Conservation (phyloP, 2,329 filamentous ascomycete species). For the Scytalidium lignicola region DNA sequence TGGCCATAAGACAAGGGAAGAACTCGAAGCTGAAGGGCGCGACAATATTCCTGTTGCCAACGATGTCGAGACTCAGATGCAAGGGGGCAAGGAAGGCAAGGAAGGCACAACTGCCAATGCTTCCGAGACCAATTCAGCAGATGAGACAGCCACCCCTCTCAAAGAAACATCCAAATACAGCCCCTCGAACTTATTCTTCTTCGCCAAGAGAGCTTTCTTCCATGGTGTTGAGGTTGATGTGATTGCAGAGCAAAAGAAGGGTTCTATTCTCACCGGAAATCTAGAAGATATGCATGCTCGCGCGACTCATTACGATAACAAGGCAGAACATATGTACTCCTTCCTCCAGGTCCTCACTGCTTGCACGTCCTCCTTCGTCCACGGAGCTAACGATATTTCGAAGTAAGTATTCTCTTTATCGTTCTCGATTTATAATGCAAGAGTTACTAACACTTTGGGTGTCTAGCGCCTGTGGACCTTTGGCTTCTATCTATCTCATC, state of each 20-base stretch:
- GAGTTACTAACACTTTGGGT: neutral
- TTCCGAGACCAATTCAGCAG: conserved; percentile 16
- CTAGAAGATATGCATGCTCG: conserved; percentile 51
- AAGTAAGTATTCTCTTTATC: conserved; percentile 28
- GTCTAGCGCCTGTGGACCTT: conserved; percentile 52
- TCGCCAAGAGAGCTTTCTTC: conserved; percentile 37
- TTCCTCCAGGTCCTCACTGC: conserved; percentile 64
- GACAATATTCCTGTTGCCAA: conserved; percentile 5
- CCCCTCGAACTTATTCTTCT: conserved; percentile 12
- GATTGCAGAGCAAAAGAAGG: conserved; percentile 32
- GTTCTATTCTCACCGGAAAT: conserved; percentile 45
- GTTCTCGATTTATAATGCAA: neutral
- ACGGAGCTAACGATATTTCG: conserved; percentile 63
- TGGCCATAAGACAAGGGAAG: conserved; percentile 32
- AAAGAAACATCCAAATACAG: conserved; percentile 1
- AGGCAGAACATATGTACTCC: conserved; percentile 58
- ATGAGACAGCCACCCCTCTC: neutral
- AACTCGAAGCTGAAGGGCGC: conserved; percentile 15
- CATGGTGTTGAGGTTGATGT: conserved; percentile 43
- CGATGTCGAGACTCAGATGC: conserved; percentile 16
- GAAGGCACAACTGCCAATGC: conserved; percentile 17
- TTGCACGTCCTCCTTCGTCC: conserved; percentile 67
- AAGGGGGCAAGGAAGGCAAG: conserved; percentile 15
- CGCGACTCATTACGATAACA: conserved; percentile 57
- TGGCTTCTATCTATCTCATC: conserved; percentile 56